Evolutionary conservation across 2,329 filamentous ascomycete species (phyloP), one percentile per base, ranked within the genome.

Genomic region (Cladosporium sp.): DNA sequence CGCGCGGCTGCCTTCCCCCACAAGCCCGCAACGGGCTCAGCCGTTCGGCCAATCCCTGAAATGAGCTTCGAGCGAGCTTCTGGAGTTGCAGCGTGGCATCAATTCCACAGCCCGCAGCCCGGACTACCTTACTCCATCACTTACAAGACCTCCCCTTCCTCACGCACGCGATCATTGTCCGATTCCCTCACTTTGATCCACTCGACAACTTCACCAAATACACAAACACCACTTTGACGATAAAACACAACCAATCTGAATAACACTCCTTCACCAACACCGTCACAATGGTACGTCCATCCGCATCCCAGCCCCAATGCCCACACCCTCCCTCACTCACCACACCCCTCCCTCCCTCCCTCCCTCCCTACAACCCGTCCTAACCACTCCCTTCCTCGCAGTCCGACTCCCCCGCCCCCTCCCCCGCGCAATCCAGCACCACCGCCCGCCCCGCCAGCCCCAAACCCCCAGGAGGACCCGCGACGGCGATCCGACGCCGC

Each of bases 401-500:
- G 48, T 50, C 48, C 22, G 36, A 40, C 20, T 30, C 36, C 48
- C 38, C 40, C 17, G 30, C 48, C 48, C 27, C 30, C 32, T 29
- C 48, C 4, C 48, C 48, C 20, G 37, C 32, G 40, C 48, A 38
- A 19, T 18, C 4, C 48, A 39, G 34, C 38, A 83, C 80, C 67
- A 80, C 84, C 66, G 84, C 80, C 65, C 89, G 92, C 58, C 85
- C 89, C 51, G 86, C 88, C 24, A 96, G 92, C 43, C 91, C 92
- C 55, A 85, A 89, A 64, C 86, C 90, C 57, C 93, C 93, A 19
- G 93, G 93, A 59, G 93, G 93, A 63, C 90, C 93, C 65, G 90
- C 93, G 70, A 95, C 92, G 61, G 92, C 90, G 56, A 95, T 99
- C 75, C 85, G 93, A 72, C 86, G 93, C 71, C 89, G 93, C 70